Evolutionary conservation across 2,329 filamentous ascomycete species (phyloP), one percentile per base, ranked within the genome.

Genomic region (Fusarium torulosum): DNA sequence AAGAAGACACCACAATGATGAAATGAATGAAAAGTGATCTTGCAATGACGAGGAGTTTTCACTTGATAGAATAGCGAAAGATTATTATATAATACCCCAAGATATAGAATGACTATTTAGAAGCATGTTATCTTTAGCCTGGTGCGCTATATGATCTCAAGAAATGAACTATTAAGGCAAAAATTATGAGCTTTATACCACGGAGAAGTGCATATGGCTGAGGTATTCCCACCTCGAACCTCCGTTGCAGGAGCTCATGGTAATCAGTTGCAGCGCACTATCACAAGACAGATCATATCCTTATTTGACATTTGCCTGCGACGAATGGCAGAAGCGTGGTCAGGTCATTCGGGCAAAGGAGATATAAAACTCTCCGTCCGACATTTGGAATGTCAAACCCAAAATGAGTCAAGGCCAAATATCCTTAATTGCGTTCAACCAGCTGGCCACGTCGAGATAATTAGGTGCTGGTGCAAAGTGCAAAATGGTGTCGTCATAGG

Each of bases 401-500:
- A 9, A 13, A 29, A 29, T 29, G 10, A 13, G 9, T 29, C 27
- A 29, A 29, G 3, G 11, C 10, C 27, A 33, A 33, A 33, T 3
- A 7, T 14, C 2, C 29, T 31, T 4, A 31, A 31, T 31, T 31
- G 29, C 29, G 13, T 6, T 10, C 13, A 31, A 14, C 13, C 29
- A 31, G 29, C 29, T 33, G 14, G 27, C 27, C 7, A 4, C 23
- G 23, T 23, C 23, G 23, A 7, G 23, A 23, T 23, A 23, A 23
- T 23, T 7, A 35, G 31, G 31, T n/a, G n/a, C 17, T 37, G 46
- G 4, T 40, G 44, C 19, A 21, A 11, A 52, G 4, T 40, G 44
- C 19, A 21, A 11, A 52, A 15, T 59, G n/a, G 44, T 44, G 53
- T 59, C 53, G 57, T 59, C 53, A 60, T 52, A 60, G 29, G 53